Base-by-base conservation (phyloP, 2,329 filamentous ascomycete genomes). In the Elsinoe batatas region DNA sequence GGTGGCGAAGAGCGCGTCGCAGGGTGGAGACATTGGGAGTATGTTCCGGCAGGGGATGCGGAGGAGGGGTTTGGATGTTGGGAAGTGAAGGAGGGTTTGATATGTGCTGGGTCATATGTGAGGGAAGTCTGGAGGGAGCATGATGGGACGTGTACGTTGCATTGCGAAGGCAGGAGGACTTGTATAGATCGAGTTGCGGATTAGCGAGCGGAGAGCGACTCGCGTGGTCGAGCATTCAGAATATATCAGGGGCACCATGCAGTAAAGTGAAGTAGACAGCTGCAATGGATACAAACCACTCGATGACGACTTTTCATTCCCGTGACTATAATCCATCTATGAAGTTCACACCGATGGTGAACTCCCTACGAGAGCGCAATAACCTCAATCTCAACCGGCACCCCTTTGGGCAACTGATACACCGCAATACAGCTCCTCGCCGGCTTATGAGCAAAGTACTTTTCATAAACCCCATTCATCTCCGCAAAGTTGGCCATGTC, bases 351-450 rank as follows among this genome's bases (percentile, higher is more conserved):
- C 2, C 26, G 26, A 8, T 30, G 4, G 26, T 8, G 22, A 26
- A n/a, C 3, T 15, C 40, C 30, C 37, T 57, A 60, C 18, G 58
- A 40, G 13, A 81, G 71, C 59, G 89, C 89, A 75, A 93, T 86
- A 69, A 83, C 87, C 79, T 95, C 89, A 68, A 95, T 93, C 78
- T 95, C 90, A 20, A 95, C 83, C 58, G 89, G 84, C 40, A 90
- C 89, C 56, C 84, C 83, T 78, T 91, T 89, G 59, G 90, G 90
- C 61, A 95, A 79, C 64, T 87, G 83, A 78, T 93, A 91, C 61
- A 94, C 91, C 4, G 89, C 89, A 54, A 95, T 88, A 68, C 89
- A 95, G 74, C 85, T 90, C 63, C 88, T 80, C n/a, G 88, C 86
- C 17, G 89, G 89, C 79, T 89, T 91, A 74, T 88, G 84, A 58